Conservation (phyloP, 2,329 filamentous ascomycete species). For the Trichoderma sp. region DNA sequence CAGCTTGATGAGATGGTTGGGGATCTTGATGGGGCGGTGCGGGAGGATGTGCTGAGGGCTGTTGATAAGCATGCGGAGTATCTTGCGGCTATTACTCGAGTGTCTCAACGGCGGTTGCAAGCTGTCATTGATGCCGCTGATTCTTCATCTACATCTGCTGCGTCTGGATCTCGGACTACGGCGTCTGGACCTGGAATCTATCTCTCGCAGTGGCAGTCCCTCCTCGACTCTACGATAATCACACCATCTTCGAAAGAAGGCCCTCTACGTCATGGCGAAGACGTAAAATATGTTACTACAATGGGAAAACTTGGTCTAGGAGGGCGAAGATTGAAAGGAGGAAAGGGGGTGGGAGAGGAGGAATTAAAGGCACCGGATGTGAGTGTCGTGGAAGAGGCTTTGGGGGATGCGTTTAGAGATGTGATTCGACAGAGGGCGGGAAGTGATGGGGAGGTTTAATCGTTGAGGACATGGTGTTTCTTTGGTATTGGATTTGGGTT, state of each 20-base stretch:
- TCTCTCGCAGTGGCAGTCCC: slow-evolving; percentile 66
- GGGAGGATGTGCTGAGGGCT: slow-evolving; percentile 44
- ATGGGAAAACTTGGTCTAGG: slow-evolving; percentile 44
- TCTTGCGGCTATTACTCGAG: slow-evolving; percentile 51
- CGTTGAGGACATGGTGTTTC: neutral
- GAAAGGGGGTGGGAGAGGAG: neutral
- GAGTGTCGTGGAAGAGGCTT: slow-evolving; percentile 30
- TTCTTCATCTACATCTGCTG: neutral
- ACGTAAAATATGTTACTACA: slow-evolving; percentile 45
- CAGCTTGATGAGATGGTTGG: slow-evolving; percentile 43
- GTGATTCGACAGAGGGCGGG: slow-evolving; percentile 40
- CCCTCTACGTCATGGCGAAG: slow-evolving; percentile 50
- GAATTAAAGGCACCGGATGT: slow-evolving; percentile 29
- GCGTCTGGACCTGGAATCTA: slow-evolving; percentile 68
- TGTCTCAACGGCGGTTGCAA: slow-evolving; percentile 56
- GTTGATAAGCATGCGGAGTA: slow-evolving; percentile 62
- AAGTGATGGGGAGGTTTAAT: neutral
- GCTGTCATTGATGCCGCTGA: slow-evolving; percentile 44
- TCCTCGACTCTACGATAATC: slow-evolving; percentile 67
- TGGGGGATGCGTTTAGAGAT: slow-evolving; percentile 41
- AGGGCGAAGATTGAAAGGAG: slow-evolving; percentile 22
- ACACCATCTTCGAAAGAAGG: slow-evolving; percentile 52
- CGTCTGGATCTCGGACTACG: neutral
- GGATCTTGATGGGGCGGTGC: slow-evolving; percentile 46
- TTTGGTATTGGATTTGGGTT: neutral